Evolutionary conservation across 768 basidiomycete genomes (phyloP).

Genomic region (Cystoderma amianthinum): DNA sequence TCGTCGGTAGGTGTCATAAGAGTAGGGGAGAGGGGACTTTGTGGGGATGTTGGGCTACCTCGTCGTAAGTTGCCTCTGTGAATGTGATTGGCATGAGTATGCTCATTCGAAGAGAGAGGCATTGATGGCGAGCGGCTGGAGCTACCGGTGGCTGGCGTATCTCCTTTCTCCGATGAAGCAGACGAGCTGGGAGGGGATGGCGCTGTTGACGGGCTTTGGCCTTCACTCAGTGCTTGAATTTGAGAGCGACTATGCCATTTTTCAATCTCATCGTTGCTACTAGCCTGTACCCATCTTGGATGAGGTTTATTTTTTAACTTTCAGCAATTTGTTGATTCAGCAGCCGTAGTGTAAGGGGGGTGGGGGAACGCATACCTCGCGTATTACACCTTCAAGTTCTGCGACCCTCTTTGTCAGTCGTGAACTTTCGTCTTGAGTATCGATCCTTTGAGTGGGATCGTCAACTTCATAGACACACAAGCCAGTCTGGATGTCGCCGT

Average conservation of each 20-base stretch:
- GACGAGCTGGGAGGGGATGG: conserved; percentile 22
- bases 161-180: conserved; percentile 20
- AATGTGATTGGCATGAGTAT: conserved; percentile 11
- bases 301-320: conserved; percentile 72
- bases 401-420: conserved; percentile 69
- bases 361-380: conserved; percentile 59
- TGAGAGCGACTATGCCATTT: conserved; percentile 17
- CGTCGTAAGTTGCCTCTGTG: conserved; percentile 19
- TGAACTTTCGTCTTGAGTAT: conserved; percentile 53
- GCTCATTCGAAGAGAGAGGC: conserved; percentile 10
- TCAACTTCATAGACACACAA: conserved; percentile 83
- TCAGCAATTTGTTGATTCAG: conserved; percentile 19
- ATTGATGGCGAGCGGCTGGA: conserved; percentile 9
- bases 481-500: conserved; percentile 45
- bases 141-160: conserved; percentile 8
- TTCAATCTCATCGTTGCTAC: conserved; percentile 23
- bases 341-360: conserved; percentile 22
- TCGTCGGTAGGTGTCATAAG: conserved; percentile 42
- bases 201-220: conserved; percentile 15
- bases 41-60: conserved; percentile 20
- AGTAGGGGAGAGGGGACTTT: conserved; percentile 30
- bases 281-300: conserved; percentile 53
- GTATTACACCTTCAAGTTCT: conserved; percentile 77
- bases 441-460: conserved; percentile 54
- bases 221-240: conserved; percentile 10